Conservation (phyloP, 495 filamentous ascomycete species). For the Aspergillus funiculosus region DNA sequence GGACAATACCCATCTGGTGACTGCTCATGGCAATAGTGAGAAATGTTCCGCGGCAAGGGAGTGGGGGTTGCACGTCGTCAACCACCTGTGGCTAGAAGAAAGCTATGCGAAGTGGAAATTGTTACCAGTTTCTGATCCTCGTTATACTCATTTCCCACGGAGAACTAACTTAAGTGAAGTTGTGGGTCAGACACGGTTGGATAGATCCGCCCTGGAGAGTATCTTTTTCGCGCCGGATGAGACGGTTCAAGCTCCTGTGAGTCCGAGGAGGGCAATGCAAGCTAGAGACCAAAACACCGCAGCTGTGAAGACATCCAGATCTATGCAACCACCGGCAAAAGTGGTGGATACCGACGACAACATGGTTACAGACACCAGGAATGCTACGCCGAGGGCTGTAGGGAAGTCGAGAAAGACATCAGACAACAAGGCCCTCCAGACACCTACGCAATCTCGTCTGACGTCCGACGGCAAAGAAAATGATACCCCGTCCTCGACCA, state of each 20-base stretch:
- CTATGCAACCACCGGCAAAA: slow-evolving; percentile 22
- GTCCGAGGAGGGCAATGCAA: slow-evolving; percentile 30
- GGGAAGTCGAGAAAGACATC: slow-evolving; percentile 28
- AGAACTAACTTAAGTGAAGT: slow-evolving; percentile 90
- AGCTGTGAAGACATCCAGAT: slow-evolving; percentile 4
- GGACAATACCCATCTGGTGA: slow-evolving; percentile 93
- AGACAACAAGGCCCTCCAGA: slow-evolving; percentile 32
- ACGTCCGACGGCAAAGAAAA: slow-evolving; percentile 69
- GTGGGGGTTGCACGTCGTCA: slow-evolving; percentile 85
- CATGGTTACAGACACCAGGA: slow-evolving; percentile 10
- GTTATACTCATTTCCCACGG: slow-evolving; percentile 76
- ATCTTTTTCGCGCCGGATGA: slow-evolving; percentile 47
- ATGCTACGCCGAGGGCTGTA: slow-evolving; percentile 26
- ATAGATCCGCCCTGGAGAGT: slow-evolving; percentile 49
- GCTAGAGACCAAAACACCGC: slow-evolving; percentile 32
- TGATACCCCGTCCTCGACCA: slow-evolving; percentile 69
- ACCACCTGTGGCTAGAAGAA: slow-evolving; percentile 97
- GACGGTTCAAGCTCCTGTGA: slow-evolving; percentile 15
- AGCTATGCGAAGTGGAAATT: slow-evolving; percentile 83
- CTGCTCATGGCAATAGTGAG: slow-evolving; percentile 78
- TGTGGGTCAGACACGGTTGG: slow-evolving; percentile 75
- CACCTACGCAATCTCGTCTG: slow-evolving; percentile 42
- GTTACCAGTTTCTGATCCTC: slow-evolving; percentile 57
- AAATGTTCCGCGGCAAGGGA: slow-evolving; percentile 88
- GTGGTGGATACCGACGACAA: slow-evolving; percentile 16